Conservation (phyloP, 441 rosid species). For the Erysimum pusillum region DNA sequence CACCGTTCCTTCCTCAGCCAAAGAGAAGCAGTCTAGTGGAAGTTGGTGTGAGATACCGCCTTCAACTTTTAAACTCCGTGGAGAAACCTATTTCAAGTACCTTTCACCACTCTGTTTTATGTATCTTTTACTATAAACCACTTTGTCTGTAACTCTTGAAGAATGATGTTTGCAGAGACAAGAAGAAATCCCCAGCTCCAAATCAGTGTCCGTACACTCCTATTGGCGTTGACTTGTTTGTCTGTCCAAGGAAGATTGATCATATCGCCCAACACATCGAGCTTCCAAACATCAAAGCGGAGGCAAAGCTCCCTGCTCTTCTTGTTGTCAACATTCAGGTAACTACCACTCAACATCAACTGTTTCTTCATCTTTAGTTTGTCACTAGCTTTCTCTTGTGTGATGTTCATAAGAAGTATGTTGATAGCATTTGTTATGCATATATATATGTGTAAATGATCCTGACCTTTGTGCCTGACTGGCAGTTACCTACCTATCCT, state of each 20-base stretch:
- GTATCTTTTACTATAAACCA: neutral
- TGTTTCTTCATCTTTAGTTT: slow-evolving; percentile 1
- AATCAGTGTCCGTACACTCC: slow-evolving; percentile 69
- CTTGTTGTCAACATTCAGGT: slow-evolving; percentile 93
- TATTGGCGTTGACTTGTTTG: slow-evolving; percentile 80
- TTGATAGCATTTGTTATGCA: neutral
- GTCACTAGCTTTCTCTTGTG: neutral
- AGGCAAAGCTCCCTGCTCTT: slow-evolving; percentile 77
- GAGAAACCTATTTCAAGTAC: slow-evolving; percentile 85
- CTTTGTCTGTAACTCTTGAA: slow-evolving; percentile 35
- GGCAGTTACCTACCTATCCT: slow-evolving; percentile 91
- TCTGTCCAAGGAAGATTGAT: slow-evolving; percentile 81
- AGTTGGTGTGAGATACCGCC: slow-evolving; percentile 85
- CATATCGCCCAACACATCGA: slow-evolving; percentile 91
- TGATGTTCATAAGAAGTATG: slow-evolving; percentile 7
- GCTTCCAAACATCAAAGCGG: slow-evolving; percentile 72
- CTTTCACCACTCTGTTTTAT: slow-evolving; percentile 3
- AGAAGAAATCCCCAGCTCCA: slow-evolving; percentile 76
- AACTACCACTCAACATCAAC: slow-evolving; percentile 27
- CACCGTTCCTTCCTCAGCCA: slow-evolving; percentile 57
- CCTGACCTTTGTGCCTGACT: slow-evolving; percentile 17
- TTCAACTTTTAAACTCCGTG: slow-evolving; percentile 85
- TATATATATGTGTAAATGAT: slow-evolving; percentile 15
- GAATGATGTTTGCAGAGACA: slow-evolving; percentile 69
- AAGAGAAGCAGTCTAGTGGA: slow-evolving; percentile 63